A percentile compares a stretch with the other conserved stretches of the same genome.
phyloP scores from a whole-genome alignment of 805 yeast genomes.

The Naumovozyma dairenensis region DNA sequence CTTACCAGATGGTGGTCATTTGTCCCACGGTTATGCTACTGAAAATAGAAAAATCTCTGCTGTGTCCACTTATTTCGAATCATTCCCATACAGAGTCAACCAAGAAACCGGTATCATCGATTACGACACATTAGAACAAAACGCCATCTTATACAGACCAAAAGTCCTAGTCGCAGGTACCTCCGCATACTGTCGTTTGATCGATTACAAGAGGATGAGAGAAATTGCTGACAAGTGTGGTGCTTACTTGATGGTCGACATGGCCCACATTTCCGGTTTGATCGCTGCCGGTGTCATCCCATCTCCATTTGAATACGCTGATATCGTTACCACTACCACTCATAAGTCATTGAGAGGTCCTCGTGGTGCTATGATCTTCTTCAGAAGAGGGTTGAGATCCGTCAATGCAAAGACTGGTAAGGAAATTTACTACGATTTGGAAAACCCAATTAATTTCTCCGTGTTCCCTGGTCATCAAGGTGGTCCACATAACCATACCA shows the following conservation, averaged over 20 bases:
- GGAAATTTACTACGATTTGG: constrained; percentile 83
- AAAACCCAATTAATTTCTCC: constrained; percentile 90
- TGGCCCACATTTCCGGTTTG: constrained; percentile 97
- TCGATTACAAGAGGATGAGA: constrained; percentile 94
- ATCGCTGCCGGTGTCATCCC: constrained; percentile 93
- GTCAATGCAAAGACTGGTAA: constrained; percentile 84
- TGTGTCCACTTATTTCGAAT: constrained; percentile 92
- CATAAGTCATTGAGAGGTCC: constrained; percentile 99
- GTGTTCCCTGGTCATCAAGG: constrained; percentile 99
- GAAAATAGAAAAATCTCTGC: constrained; percentile 88
- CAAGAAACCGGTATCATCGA: constrained; percentile 90
- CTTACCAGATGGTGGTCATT: constrained; percentile 97
- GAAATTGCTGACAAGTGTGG: constrained; percentile 95
- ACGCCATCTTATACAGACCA: constrained; percentile 88
- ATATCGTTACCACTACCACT: constrained; percentile 95
- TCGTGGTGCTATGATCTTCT: constrained; percentile 99
- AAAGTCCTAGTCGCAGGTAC: constrained; percentile 96
- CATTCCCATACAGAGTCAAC: constrained; percentile 96
- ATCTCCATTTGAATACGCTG: constrained; percentile 94
- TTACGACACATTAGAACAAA: constrained; percentile 88
- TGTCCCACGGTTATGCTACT: constrained; percentile 97
- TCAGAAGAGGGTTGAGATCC: constrained; percentile 89
- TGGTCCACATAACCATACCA: constrained; percentile 99
- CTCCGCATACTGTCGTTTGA: constrained; percentile 92
- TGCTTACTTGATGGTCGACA: constrained; percentile 90